Conservation (phyloP, 2,329 filamentous ascomycete species). For the Xylariaceae sp. region DNA sequence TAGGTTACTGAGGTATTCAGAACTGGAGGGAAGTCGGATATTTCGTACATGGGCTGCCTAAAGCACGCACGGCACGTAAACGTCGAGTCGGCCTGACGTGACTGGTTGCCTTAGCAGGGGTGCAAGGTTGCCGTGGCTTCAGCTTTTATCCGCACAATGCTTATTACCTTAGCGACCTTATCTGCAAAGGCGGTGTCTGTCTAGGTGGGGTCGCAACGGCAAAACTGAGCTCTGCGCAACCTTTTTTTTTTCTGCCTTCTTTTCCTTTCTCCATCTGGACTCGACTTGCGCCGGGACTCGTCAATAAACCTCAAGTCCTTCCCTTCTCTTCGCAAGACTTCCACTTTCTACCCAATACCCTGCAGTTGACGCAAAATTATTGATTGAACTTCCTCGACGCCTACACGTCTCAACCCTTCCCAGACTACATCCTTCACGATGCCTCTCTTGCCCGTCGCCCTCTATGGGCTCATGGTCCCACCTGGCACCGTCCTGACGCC, state of each 20-base stretch:
- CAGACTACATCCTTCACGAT: too few species aligned
- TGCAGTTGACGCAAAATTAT: too few species aligned
- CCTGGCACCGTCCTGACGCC: constrained; percentile 76
- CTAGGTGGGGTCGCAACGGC: constrained; percentile 17
- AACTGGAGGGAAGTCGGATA: background rate
- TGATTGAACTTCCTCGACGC: too few species aligned
- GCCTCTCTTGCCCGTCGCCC: constrained; percentile 60
- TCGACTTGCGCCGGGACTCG: background rate
- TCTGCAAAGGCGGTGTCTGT: constrained; percentile 13
- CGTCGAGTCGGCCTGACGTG: too few species aligned
- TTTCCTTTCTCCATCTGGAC: constrained; percentile 5
- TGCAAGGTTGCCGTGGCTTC: too few species aligned
- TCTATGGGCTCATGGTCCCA: constrained; percentile 90
- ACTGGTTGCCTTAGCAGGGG: too few species aligned
- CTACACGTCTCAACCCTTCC: too few species aligned
- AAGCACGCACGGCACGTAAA: too few species aligned
- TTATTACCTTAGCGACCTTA: too few species aligned
- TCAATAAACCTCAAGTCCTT: constrained; percentile 3
- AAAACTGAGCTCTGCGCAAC: too few species aligned
- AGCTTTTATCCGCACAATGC: background rate
- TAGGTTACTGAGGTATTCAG: background rate
- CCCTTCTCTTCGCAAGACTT: constrained; percentile 5
- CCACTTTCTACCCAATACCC: constrained; percentile 5
- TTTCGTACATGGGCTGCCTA: background rate
- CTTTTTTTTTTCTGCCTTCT: constrained; percentile 11